Base-by-base conservation (phyloP, 768 basidiomycete genomes). In the Trametes coccinea region DNA sequence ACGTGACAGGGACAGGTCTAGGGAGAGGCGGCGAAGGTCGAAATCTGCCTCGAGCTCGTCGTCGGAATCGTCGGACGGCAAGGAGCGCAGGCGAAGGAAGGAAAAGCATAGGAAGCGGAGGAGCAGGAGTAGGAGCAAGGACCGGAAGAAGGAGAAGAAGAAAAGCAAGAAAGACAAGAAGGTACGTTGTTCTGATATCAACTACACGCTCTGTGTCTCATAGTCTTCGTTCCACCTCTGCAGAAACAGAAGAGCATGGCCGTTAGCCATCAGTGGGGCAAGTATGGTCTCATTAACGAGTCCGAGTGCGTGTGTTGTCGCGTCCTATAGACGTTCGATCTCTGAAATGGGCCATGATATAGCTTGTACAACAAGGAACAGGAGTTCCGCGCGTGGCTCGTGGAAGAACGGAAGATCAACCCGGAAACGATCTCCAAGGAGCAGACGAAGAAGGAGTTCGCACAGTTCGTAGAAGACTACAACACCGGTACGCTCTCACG, bases 341-440 rank as follows among this genome's bases (percentile, higher is more conserved):
- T 44, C 47, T 27, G 0, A 33, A 13, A 14, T 43, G 41, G 4
- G 41, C 41, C 8, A n/a, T 16, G 4, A 8, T 43, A 4, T n/a
- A 95, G 93, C 69, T 83, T 94, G 56, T 92, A 89, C 70, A 87
- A 81, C 57, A 95, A 93, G 70, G 85, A 84, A 33, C 83, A 87
- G 61, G 95, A 97, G 75, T 97, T 96, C 73, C 83, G 91, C 55
- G 84, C 90, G 2, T 97, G 95, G 95, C 85, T 96, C 4, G 86
- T 97, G 11, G 95, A 97, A 72, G 95, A 97, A 71, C 86, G 91
- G 48, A 92, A 89, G 71, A 80, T 93, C 66, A 96, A 96, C 70
- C 93, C 94, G 0, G 95, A 96, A 75, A 89, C 88, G 3, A 79
- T 94, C 48, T 82, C 88, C 13, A 95, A 93, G 68, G 93, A 95